These are phyloP conservation scores for Coniochaeta sp. DNA, from an alignment of 2,329 filamentous ascomycete species.

Conservation along the genomic window DNA sequence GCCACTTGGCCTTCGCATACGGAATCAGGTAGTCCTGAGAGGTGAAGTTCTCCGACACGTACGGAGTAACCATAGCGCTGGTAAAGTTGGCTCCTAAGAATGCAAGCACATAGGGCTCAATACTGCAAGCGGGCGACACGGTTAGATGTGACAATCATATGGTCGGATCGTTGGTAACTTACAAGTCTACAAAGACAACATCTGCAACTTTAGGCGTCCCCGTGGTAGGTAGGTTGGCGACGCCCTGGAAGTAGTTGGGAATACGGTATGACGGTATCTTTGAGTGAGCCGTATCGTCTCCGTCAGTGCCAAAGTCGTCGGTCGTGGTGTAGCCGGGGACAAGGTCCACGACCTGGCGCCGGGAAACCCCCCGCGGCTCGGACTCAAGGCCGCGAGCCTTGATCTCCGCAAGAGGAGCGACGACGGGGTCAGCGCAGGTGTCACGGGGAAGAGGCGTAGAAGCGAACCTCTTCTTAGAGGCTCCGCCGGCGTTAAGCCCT, in stretches of 20 bases:
- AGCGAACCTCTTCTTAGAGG: conserved; percentile 26
- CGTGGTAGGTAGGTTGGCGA: conserved; percentile 36
- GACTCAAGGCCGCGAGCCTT: conserved; percentile 8
- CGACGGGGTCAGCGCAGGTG: conserved; percentile 38
- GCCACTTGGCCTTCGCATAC: conserved; percentile 30
- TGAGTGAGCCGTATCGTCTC: conserved; percentile 46
- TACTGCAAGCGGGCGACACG: conserved; percentile 17
- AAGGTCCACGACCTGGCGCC: conserved; percentile 38
- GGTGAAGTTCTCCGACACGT: conserved; percentile 30
- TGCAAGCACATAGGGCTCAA: conserved; percentile 26
- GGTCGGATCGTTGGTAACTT: conserved; percentile 11
- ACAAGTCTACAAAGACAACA: conserved; percentile 46
- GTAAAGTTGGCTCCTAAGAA: conserved; percentile 28
- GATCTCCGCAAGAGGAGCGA: conserved; percentile 8
- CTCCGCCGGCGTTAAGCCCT: conserved; percentile 33
- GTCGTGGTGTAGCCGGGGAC: conserved; percentile 44
- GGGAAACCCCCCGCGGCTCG: conserved; percentile 27
- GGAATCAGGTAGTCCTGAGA: conserved; percentile 30
- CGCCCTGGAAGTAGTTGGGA: conserved; percentile 42
- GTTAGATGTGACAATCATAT: neutral
- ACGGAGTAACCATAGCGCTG: conserved; percentile 25
- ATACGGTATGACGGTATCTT: conserved; percentile 36
- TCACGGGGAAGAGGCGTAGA: conserved; percentile 29
- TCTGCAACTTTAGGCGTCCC: conserved; percentile 37
- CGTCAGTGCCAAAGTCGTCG: conserved; percentile 48